Evolutionary conservation across 2,329 filamentous ascomycete species (phyloP).

Genomic region (Tolypocladium inflatum): DNA sequence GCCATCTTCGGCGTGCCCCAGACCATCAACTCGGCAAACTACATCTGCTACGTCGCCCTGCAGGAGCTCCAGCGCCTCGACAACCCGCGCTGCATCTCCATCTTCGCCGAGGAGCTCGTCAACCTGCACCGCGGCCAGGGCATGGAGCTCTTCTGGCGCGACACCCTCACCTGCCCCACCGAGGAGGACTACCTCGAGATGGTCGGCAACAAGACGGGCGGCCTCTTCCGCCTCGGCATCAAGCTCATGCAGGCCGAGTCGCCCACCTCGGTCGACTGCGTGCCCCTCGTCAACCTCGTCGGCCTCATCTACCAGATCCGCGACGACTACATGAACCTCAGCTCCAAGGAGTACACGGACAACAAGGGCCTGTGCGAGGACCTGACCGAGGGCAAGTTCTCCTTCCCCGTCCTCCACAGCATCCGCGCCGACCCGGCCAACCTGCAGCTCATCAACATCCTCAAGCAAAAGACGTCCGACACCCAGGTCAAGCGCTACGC

Average conservation of each 20-base stretch:
- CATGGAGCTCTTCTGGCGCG: constrained; percentile 87
- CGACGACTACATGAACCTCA: constrained; percentile 89
- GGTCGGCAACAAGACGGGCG: constrained; percentile 86
- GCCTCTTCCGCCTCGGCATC: constrained; percentile 74
- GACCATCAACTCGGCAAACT: constrained; percentile 86
- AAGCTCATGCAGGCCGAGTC: constrained; percentile 81
- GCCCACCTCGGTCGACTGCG: constrained; percentile 51
- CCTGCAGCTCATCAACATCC: constrained; percentile 78
- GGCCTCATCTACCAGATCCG: constrained; percentile 85
- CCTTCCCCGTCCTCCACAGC: constrained; percentile 88
- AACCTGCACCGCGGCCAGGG: constrained; percentile 82
- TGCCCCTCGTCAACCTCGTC: constrained; percentile 75
- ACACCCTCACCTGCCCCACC: constrained; percentile 72
- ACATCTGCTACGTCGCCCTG: constrained; percentile 75
- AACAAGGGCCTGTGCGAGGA: constrained; percentile 96
- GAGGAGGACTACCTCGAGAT: constrained; percentile 92
- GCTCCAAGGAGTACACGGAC: constrained; percentile 61
- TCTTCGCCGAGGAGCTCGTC: constrained; percentile 74
- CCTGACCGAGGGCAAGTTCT: constrained; percentile 94
- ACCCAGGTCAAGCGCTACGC: constrained; percentile 88
- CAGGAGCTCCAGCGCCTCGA: constrained; percentile 63
- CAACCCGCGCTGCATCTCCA: constrained; percentile 56
- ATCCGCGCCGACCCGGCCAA: constrained; percentile 69
- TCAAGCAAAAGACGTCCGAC: constrained; percentile 81
- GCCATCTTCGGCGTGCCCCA: constrained; percentile 78